Base-by-base conservation (phyloP, 208 protist species). In the Wallacemonas rigidus region DNA sequence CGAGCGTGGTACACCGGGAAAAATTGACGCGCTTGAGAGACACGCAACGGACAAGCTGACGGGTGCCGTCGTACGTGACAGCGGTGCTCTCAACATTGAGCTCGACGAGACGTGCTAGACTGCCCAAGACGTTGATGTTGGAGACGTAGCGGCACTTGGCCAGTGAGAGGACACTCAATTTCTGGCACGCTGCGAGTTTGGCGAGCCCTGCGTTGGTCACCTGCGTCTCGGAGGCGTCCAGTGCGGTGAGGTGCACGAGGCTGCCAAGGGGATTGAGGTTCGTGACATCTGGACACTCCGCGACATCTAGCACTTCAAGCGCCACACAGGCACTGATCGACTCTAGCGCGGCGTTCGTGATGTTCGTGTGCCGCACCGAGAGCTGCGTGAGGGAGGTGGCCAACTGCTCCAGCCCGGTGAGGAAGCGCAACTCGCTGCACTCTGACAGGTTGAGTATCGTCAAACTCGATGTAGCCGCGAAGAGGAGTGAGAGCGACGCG, bases 61-160 rank as follows among this genome's bases (percentile, higher is more conserved):
- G 40, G 41, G 92, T 86, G 39, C 90, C 90, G 3, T 57, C 76
- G 40, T 86, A 75, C 8, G 71, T 77, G 9, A 95, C 62, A 35
- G 63, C 70, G 2, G 87, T 95, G 55, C 69, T 67, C 72, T 82
- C 83, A 3, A 88, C 63, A 51, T 89, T 82, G 15, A 95, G 84
- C 72, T 93, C 83, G 14, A 62, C 14, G 35, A 95, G 73, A 2
- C 62, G 68, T 48, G 45, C 53, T 11, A 95, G 75, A 8, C 77
- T 58, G 14, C 77, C 72, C 3, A 95, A 71, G 17, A 76, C 60
- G 74, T 90, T 91, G 7, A 93, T 74, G 62, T 88, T 79, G 1
- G 85, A 82, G 38, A 95, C n/a, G 58, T 83, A 84, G 2, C 81
- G 80, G 67, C 90, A 95, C 54, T 90, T 82, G 26, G 74, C 79